phyloP scores from a whole-genome alignment of 495 filamentous ascomycete genomes.

The Penicillium robsamsonii region DNA sequence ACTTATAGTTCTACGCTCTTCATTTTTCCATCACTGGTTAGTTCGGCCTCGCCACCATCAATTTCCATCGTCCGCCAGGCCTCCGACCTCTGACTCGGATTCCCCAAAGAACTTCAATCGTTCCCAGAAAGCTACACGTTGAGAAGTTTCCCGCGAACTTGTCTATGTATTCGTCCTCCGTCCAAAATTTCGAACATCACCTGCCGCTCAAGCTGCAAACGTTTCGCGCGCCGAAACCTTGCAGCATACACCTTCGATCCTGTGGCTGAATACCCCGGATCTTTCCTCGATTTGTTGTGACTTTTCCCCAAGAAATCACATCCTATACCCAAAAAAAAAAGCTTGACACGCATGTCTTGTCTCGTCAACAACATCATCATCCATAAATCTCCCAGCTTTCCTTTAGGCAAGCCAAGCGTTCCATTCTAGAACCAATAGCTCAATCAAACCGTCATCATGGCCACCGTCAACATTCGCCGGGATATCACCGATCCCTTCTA shows the following conservation, averaged over 20 bases:
- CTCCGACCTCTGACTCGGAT: conserved; percentile 34
- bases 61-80: conserved; percentile 17
- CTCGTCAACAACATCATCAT: conserved; percentile 41
- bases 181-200: conserved; percentile 73
- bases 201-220: conserved; percentile 89
- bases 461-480: conserved; percentile 95
- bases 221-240: conserved; percentile 88
- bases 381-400: conserved; percentile 42
- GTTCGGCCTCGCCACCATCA: conserved; percentile 30
- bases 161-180: conserved; percentile 84
- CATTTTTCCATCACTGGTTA: conserved; percentile 6
- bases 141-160: conserved; percentile 38
- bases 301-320: conserved; percentile 24
- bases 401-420: conserved; percentile 25
- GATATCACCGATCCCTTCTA: conserved; percentile 99
- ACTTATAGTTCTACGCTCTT: conserved; percentile 17
- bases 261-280: conserved; percentile 69
- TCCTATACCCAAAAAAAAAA: conserved; percentile 40
- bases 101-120: conserved; percentile 35
- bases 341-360: conserved; percentile 57
- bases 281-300: conserved; percentile 27
- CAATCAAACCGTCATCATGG: conserved; percentile 62
- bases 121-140: conserved; percentile 42
- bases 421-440: conserved; percentile 18
- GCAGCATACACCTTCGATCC: conserved; percentile 75